phyloP scores from a whole-genome alignment of 371 early-diverging fungal genomes.

The Apophysomyces sp. region DNA sequence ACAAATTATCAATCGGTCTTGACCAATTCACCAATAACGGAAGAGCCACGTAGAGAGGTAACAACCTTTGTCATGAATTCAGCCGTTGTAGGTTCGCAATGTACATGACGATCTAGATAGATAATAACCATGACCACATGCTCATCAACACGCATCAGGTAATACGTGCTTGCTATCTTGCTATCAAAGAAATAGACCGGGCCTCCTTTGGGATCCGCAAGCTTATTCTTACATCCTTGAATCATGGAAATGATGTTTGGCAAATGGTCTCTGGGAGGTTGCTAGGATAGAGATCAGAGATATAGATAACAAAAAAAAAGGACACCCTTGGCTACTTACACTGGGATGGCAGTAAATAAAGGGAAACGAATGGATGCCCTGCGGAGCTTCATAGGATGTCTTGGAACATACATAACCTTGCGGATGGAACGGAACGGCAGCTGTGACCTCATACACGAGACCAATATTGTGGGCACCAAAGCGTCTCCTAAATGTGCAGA shows the following conservation, averaged over 20 bases:
- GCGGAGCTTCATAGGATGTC: conserved; percentile 59
- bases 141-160: conserved; percentile 55
- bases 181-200: conserved; percentile 57
- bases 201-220: conserved; percentile 39
- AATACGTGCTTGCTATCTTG: conserved; percentile 58
- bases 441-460: conserved; percentile 57
- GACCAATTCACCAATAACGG: conserved; percentile 39
- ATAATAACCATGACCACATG: conserved; percentile 61
- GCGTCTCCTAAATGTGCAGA: conserved; percentile 52
- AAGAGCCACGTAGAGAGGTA: conserved; percentile 33
- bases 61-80: conserved; percentile 53
- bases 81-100: conserved; percentile 48
- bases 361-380: conserved; percentile 67
- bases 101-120: conserved; percentile 55
- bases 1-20: conserved; percentile 27
- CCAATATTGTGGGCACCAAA: conserved; percentile 55
- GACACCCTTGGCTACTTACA: conserved; percentile 23
- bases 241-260: conserved; percentile 67
- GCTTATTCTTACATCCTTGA: conserved; percentile 49
- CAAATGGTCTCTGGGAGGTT: conserved; percentile 58
- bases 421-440: conserved; percentile 48
- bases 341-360: conserved; percentile 66
- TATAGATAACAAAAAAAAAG: background rate
- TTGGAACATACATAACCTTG: conserved; percentile 53
- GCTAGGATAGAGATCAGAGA: conserved; percentile 24